Base-by-base conservation (phyloP, 1,284 basidiomycete species). In the Austroboletus novae-zelandiae region DNA sequence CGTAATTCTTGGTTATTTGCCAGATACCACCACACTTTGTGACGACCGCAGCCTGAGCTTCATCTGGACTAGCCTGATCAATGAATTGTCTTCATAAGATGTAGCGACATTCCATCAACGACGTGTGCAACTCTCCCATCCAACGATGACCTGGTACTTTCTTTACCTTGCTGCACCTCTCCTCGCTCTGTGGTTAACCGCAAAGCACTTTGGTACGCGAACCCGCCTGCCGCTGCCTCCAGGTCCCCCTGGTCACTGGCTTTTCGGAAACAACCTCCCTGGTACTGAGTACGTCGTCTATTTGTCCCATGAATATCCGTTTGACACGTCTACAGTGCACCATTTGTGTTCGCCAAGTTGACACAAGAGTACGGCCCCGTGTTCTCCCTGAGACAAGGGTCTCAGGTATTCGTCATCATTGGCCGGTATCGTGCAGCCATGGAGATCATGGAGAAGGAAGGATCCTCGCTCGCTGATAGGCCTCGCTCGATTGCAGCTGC, bases 391-490 rank as follows among this genome's bases (percentile, higher is more conserved):
- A 57, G 35, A 43, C 57, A 58, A n/a, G 57, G 59, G 4, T 2
- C 36, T 13, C 44, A 29, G 5, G 27, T 40, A 9, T 59, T 60
- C 11, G 29, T 59, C 5, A 9, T 61, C 4, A 57, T 59, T 15
- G 59, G 55, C 1, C 51, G 57, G 41, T 11, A 58, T 27, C 50
- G 29, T n/a, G 56, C 56, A 5, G 59, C 58, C 5, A 58, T 59
- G 45, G 52, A 61, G 2, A 58, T 67, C 43, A 59, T 67, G 43
- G 65, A 66, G 48, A 67, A 63, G 40, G 40, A 61, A 14, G 59
- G 59, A 0, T 51, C 53, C 0, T 54, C 48, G 8, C 52, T 61
- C 6, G 59, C 59, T 2, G 65, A 67, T 48, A 53, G 65, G 7
- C 65, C 65, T 10, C 50, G 48, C 4, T 46, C 42, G 6, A 56